Conservation (phyloP, 805 yeast genomes). For the Wickerhamiella kurtzmanii region DNA sequence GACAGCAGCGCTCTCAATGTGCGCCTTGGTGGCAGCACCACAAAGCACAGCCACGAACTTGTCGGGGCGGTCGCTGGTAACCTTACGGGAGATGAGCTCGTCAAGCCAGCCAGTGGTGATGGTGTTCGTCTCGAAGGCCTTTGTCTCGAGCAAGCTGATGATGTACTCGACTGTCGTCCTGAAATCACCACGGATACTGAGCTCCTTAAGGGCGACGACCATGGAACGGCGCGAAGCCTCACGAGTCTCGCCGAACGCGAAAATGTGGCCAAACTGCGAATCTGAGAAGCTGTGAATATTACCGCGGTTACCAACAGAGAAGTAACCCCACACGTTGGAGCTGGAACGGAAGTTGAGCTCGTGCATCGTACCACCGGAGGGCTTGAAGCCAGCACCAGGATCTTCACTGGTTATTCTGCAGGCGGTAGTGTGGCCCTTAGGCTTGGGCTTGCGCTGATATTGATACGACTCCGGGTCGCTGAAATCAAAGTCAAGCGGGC, state of each 20-base stretch:
- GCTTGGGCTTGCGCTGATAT: conserved; percentile 82
- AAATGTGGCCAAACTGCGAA: conserved; percentile 97
- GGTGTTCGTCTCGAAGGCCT: conserved; percentile 90
- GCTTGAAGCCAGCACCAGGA: conserved; percentile 98
- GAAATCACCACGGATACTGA: conserved; percentile 95
- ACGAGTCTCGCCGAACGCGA: conserved; percentile 97
- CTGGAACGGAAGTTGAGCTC: conserved; percentile 95
- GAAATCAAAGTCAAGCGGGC: conserved; percentile 85
- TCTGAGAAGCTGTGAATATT: conserved; percentile 96
- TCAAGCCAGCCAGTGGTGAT: conserved; percentile 99
- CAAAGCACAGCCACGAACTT: conserved; percentile 79
- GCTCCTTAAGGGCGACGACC: conserved; percentile 96
- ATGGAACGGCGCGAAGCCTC: conserved; percentile 95
- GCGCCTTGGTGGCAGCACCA: conserved; percentile 97
- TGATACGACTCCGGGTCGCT: conserved; percentile 53
- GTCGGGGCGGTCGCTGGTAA: conserved; percentile 97
- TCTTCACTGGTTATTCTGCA: conserved; percentile 98
- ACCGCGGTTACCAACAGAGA: conserved; percentile 91
- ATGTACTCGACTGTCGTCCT: conserved; percentile 95
- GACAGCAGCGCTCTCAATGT: conserved; percentile 58
- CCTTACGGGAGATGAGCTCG: conserved; percentile 80
- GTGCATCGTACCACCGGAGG: conserved; percentile 92
- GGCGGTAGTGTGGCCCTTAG: conserved; percentile 98
- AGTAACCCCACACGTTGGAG: conserved; percentile 98
- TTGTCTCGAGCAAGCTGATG: conserved; percentile 88